Evolutionary conservation across 805 yeast species (phyloP).

Genomic region (Saccharomycopsis fodiens): DNA sequence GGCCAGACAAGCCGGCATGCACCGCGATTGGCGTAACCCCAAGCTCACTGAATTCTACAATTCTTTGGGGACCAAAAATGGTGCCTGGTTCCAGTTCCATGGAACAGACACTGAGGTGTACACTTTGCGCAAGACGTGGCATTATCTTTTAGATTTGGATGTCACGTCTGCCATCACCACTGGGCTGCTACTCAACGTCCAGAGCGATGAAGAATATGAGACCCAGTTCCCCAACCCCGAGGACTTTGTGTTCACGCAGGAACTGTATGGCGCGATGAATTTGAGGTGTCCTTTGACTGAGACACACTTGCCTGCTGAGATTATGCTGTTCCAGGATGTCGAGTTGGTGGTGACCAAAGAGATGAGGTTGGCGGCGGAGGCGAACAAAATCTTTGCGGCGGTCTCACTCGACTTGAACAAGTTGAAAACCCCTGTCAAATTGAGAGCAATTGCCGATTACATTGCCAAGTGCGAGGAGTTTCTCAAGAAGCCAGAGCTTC

Average conservation of each 20-base stretch:
- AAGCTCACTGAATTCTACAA: slow-evolving; percentile 1
- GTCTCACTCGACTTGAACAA: slow-evolving; percentile 8
- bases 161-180: slow-evolving; percentile 1
- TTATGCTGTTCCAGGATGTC: slow-evolving; percentile 1
- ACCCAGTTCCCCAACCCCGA: slow-evolving; percentile 9
- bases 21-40: slow-evolving; percentile 9
- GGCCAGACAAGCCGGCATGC: slow-evolving; percentile 12
- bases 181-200: slow-evolving; percentile 6
- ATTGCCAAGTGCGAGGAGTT: slow-evolving; percentile 7
- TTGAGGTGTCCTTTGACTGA: slow-evolving; percentile 2
- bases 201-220: slow-evolving; percentile 13
- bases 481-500: slow-evolving; percentile 3
- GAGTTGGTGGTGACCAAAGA: slow-evolving; percentile 3
- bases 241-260: background rate
- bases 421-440: slow-evolving; percentile 12
- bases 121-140: slow-evolving; percentile 13
- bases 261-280: slow-evolving; percentile 1
- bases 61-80: background rate
- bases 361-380: slow-evolving; percentile 6
- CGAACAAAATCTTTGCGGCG: slow-evolving; percentile 1
- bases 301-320: background rate
- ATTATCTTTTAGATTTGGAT: slow-evolving; percentile 12
- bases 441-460: slow-evolving; percentile 1
- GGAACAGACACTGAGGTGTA: slow-evolving; percentile 12
- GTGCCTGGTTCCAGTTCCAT: background rate